Percentiles rank a stretch among this genome's conserved stretches.
Conservation (phyloP, 2,329 filamentous ascomycete genomes). For the Aspergillus japonicus region DNA sequence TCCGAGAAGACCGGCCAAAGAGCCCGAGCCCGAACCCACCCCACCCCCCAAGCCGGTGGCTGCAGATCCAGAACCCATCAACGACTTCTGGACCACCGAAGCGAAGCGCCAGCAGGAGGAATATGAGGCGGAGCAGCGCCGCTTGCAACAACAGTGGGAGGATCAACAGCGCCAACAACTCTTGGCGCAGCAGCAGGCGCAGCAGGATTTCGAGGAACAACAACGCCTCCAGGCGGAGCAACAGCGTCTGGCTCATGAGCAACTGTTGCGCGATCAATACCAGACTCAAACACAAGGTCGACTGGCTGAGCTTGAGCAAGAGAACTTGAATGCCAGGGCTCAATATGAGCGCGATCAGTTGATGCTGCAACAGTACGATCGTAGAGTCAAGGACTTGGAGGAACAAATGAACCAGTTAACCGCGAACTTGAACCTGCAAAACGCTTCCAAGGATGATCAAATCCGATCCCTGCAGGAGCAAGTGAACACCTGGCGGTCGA, state of each 20-base stretch:
- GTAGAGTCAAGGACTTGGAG: constrained; percentile 89
- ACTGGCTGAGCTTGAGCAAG: constrained; percentile 90
- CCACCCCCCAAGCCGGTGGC: constrained; percentile 66
- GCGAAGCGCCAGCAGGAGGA: constrained; percentile 87
- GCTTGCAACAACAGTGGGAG: constrained; percentile 83
- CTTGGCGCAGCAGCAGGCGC: constrained; percentile 77
- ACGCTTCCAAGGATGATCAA: constrained; percentile 88
- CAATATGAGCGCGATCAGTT: constrained; percentile 98
- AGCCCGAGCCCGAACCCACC: constrained; percentile 69
- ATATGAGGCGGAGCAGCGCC: constrained; percentile 89
- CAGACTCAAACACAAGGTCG: constrained; percentile 92
- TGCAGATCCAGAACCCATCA: constrained; percentile 84
- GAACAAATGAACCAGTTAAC: constrained; percentile 80
- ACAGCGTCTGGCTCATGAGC: constrained; percentile 85
- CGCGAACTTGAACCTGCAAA: constrained; percentile 79
- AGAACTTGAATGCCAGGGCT: constrained; percentile 89
- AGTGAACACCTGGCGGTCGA: constrained; percentile 94
- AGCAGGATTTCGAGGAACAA: constrained; percentile 95
- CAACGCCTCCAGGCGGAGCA: constrained; percentile 85
- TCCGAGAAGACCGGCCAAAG: constrained; percentile 68
- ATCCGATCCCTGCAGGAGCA: constrained; percentile 91
- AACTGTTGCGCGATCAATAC: constrained; percentile 81
- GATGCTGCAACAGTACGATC: constrained; percentile 95
- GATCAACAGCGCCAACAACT: constrained; percentile 78
- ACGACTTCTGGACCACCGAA: constrained; percentile 97